These are phyloP conservation scores for Elsinoe australis DNA, from an alignment of 2,329 filamentous ascomycete species.

Conservation along the genomic window DNA sequence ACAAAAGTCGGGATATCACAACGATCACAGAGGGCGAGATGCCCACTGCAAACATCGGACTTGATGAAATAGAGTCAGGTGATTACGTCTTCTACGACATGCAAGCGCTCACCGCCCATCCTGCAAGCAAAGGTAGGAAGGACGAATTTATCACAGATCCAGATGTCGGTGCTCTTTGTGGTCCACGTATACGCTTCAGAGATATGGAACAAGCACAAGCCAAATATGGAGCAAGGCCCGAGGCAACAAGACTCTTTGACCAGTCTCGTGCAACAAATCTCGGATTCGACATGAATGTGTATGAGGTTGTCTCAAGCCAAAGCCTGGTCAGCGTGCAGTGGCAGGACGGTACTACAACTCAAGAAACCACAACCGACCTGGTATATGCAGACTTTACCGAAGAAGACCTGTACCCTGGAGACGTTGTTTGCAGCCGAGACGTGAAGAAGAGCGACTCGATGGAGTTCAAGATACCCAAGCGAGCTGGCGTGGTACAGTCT, in stretches of 20 bases:
- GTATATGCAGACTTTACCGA: slow-evolving; percentile 46
- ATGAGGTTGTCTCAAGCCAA: slow-evolving; percentile 42
- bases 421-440: slow-evolving; percentile 46
- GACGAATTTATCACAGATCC: slow-evolving; percentile 28
- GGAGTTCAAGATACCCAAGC: slow-evolving; percentile 23
- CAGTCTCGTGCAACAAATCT: slow-evolving; percentile 42
- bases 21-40: background rate
- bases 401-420: slow-evolving; percentile 52
- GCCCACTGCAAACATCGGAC: slow-evolving; percentile 25
- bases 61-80: slow-evolving; percentile 37
- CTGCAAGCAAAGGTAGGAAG: background rate
- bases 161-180: slow-evolving; percentile 28
- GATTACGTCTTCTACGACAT: slow-evolving; percentile 40
- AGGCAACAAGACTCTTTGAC: slow-evolving; percentile 36
- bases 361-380: slow-evolving; percentile 39
- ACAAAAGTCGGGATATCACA: slow-evolving; percentile 18
- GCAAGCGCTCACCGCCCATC: slow-evolving; percentile 12
- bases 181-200: slow-evolving; percentile 45
- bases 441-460: background rate
- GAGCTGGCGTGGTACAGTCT: slow-evolving; percentile 50
- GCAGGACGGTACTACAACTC: slow-evolving; percentile 49
- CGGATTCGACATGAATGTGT: slow-evolving; percentile 54
- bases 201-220: slow-evolving; percentile 44
- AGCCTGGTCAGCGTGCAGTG: slow-evolving; percentile 50
- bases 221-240: slow-evolving; percentile 42